Evolutionary conservation across 1,284 basidiomycete species (phyloP).

Genomic region (Melampsora occidentalis): DNA sequence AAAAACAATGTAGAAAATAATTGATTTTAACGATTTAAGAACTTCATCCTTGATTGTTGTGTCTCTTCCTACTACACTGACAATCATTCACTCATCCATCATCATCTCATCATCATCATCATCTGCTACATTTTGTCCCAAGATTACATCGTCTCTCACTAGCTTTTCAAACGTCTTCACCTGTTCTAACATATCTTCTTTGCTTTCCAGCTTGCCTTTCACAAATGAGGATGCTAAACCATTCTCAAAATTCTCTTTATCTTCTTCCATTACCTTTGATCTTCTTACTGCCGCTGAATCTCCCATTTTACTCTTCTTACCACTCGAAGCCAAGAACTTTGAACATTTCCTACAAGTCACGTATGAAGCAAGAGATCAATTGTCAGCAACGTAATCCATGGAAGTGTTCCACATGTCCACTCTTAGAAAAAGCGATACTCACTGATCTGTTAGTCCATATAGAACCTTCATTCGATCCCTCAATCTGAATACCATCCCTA

Average conservation of each 20-base stretch:
- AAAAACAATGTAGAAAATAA: too few relatives aligned
- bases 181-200: conserved; percentile 19
- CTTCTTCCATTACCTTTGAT: conserved; percentile 18
- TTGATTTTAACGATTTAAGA: too few relatives aligned
- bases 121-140: conserved; percentile 3
- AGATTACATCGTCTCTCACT: conserved; percentile 28
- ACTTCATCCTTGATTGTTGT: too few relatives aligned
- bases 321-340: conserved; percentile 16
- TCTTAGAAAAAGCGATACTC: conserved; percentile 51
- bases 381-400: not conserved
- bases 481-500: conserved; percentile 75
- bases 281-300: conserved; percentile 21
- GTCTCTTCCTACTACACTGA: too few relatives aligned
- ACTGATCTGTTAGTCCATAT: conserved; percentile 85
- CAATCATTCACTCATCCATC: conserved; percentile 1
- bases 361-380: not conserved
- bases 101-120: conserved; percentile 6
- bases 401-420: not conserved
- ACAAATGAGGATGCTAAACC: conserved; percentile 20
- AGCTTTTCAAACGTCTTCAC: conserved; percentile 20
- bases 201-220: conserved; percentile 3
- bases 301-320: conserved; percentile 15
- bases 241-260: conserved; percentile 8
- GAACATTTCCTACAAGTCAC: conserved; percentile 23
- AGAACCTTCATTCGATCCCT: conserved; percentile 75